phyloP scores from a whole-genome alignment of 2,329 filamentous ascomycete species.

The Trichophyton benhamiae region DNA sequence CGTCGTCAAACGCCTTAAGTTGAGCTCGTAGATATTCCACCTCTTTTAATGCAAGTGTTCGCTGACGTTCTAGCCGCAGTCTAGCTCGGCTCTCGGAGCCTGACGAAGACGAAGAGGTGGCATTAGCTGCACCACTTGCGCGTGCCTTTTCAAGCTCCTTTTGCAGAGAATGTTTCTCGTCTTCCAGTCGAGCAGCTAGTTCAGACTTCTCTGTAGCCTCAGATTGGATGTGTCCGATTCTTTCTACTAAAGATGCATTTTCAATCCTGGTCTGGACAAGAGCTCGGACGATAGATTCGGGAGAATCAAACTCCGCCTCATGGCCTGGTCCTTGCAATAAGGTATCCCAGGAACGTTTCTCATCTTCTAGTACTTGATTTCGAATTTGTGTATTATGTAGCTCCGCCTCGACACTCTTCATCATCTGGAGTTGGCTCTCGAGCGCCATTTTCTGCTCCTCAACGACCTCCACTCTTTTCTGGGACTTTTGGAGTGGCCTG shows the following conservation, averaged over 20 bases:
- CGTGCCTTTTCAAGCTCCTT: slow-evolving; percentile 61
- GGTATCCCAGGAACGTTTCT: slow-evolving; percentile 72
- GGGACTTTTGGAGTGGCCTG: slow-evolving; percentile 64
- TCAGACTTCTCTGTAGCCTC: slow-evolving; percentile 67
- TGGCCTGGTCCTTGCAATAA: slow-evolving; percentile 59
- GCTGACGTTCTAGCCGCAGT: slow-evolving; percentile 71
- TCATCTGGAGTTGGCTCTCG: slow-evolving; percentile 62
- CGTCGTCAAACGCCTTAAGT: slow-evolving; percentile 73
- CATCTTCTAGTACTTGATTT: slow-evolving; percentile 76
- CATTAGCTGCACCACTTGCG: slow-evolving; percentile 26
- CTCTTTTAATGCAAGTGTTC: slow-evolving; percentile 74
- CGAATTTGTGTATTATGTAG: slow-evolving; percentile 70
- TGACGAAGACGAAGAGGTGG: slow-evolving; percentile 16
- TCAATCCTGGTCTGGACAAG: slow-evolving; percentile 72
- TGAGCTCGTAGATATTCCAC: slow-evolving; percentile 89
- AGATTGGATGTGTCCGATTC: slow-evolving; percentile 63
- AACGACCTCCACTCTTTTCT: slow-evolving; percentile 82
- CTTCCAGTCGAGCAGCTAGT: slow-evolving; percentile 58
- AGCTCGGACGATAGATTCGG: slow-evolving; percentile 73
- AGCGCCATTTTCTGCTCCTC: slow-evolving; percentile 87
- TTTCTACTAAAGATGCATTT: slow-evolving; percentile 66
- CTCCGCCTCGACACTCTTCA: slow-evolving; percentile 62
- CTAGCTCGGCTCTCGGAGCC: slow-evolving; percentile 53
- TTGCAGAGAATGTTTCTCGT: slow-evolving; percentile 52
- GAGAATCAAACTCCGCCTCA: slow-evolving; percentile 66